Evolutionary conservation across 208 protist species (phyloP).

Genomic region (Crithidia expoeki): DNA sequence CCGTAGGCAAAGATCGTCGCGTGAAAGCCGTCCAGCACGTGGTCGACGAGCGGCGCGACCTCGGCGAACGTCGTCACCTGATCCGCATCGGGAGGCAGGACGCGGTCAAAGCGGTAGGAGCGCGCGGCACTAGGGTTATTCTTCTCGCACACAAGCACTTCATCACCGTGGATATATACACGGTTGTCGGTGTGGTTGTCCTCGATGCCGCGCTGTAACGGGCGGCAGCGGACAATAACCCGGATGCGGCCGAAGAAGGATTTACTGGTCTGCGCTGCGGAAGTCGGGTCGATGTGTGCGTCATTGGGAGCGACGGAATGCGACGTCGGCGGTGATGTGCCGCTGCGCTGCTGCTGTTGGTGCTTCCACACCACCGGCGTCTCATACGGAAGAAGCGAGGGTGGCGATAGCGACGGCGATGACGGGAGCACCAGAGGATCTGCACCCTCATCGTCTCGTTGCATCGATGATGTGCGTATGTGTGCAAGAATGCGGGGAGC

Average conservation of each 20-base stretch:
- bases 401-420: background rate
- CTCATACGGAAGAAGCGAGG: background rate
- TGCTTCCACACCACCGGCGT: slow-evolving; percentile 16
- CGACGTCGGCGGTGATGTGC: too few species aligned
- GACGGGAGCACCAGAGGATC: background rate
- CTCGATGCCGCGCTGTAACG: slow-evolving; percentile 40
- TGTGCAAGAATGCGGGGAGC: too few species aligned
- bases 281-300: slow-evolving; percentile 4
- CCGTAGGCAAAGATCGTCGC: slow-evolving; percentile 92
- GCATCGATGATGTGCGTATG: slow-evolving; percentile 6
- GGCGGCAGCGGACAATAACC: slow-evolving; percentile 78
- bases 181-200: slow-evolving; percentile 42
- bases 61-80: slow-evolving; percentile 76
- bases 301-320: background rate
- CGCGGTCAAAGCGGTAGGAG: slow-evolving; percentile 80
- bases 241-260: slow-evolving; percentile 39
- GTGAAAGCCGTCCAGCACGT: slow-evolving; percentile 86
- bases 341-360: background rate
- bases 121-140: slow-evolving; percentile 28
- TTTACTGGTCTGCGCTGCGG: background rate
- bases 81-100: slow-evolving; percentile 48
- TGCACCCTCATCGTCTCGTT: background rate
- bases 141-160: slow-evolving; percentile 31
- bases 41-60: slow-evolving; percentile 75
- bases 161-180: slow-evolving; percentile 46